Base-by-base conservation (phyloP, 2,329 filamentous ascomycete species). In the Fusarium nanum region DNA sequence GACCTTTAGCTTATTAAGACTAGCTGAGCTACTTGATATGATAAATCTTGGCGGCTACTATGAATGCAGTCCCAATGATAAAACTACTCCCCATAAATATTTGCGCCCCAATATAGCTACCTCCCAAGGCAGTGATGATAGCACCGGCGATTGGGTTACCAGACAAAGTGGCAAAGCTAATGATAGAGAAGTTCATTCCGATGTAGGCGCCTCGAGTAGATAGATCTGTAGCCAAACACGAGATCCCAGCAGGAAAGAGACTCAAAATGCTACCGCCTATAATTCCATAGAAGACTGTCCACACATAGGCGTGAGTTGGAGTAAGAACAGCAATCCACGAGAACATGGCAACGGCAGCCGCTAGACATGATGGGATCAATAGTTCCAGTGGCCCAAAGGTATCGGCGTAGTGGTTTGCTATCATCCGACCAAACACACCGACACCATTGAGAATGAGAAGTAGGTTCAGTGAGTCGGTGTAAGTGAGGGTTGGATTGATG, bases 241-340 rank as follows among this genome's bases (percentile, higher is more conserved):
- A 0, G 84, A 72, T 0, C 87, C 88, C 0, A 89, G 89, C 75
- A 91, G 91, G 16, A 92, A 76, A 7, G 83, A 65, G 50, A 25
- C 46, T 85, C 80, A 92, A 89, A 41, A 92, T 85, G 0, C 83
- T 87, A 2, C 88, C 89, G 0, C 84, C 87, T 1, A 83, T 83
- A 34, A 92, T 79, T 2, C 91, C 91, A 74, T 90, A 92, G 52
- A 90, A 81, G 0, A 84, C 80, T 0, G 86, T 81, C 83, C 91
- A 93, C 2, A 80, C 83, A 75, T 91, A 91, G 20, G 92, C 78
- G 0, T 85, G 84, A 0, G 79, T 52, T 0, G 84, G 76, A 8
- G 79, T 79, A 3, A 77, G 67, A 11, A 93, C 86, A 3, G 83
- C 85, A 14, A 86, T 85, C 90, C 90, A 93, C 16, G 52, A 45